Percentiles rank a stretch among this genome's conserved stretches.
Conservation (phyloP, 495 filamentous ascomycete genomes). For the Margaritispora aquatica region DNA sequence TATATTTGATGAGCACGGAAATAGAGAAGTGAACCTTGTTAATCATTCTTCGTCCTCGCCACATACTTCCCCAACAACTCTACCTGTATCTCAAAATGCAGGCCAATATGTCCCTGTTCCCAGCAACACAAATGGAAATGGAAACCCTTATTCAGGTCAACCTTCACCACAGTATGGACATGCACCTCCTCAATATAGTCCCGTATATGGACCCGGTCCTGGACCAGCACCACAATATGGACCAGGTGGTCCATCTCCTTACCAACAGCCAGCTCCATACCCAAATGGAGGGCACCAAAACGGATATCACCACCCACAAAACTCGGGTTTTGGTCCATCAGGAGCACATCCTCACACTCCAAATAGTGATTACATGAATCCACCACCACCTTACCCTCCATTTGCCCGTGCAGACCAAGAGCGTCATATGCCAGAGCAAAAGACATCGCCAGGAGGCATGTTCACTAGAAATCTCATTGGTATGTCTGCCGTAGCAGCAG, state of each 20-base stretch:
- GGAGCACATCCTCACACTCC: conserved; percentile 12
- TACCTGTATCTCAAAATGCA: conserved; percentile 63
- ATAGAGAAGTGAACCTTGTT: conserved; percentile 90
- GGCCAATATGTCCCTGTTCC: neutral
- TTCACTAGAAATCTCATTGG: conserved; percentile 96
- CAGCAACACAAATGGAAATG: conserved; percentile 2
- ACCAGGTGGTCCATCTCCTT: too few relatives aligned
- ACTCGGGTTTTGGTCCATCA: conserved; percentile 5
- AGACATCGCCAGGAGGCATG: conserved; percentile 67
- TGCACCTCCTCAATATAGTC: neutral
- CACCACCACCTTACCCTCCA: neutral
- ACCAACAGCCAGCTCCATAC: neutral
- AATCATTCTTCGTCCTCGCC: conserved; percentile 82
- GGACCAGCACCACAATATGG: too few relatives aligned
- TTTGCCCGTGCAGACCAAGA: too few relatives aligned
- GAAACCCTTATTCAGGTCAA: conserved; percentile 9
- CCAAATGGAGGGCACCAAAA: conserved; percentile 8
- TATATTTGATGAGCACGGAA: conserved; percentile 77
- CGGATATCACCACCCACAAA: conserved; percentile 9
- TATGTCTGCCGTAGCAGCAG: conserved; percentile 84
- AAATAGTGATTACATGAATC: neutral
- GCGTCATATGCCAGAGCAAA: conserved; percentile 5
- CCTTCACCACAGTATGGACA: neutral
- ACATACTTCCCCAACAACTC: conserved; percentile 81
- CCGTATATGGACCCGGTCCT: too few relatives aligned